These are phyloP conservation scores for Botrytis pseudocinerea DNA, from an alignment of 2,329 filamentous ascomycete genomes.

Conservation along the genomic window DNA sequence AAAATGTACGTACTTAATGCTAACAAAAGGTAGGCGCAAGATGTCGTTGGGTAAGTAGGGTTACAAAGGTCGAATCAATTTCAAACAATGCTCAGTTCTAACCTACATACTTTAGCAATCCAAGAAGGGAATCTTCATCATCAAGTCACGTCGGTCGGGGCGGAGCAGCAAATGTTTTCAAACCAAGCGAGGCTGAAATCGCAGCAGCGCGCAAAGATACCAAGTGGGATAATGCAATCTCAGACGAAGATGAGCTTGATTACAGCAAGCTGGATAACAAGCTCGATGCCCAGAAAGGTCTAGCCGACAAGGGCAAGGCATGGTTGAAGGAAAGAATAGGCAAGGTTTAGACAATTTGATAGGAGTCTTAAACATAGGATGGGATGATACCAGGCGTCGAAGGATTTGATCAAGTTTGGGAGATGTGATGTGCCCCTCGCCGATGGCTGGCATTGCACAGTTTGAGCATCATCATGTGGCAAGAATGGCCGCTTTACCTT, in stretches of 20 bases:
- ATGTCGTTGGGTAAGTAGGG: conserved; percentile 67
- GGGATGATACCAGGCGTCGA: conserved; percentile 15
- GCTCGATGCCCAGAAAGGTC: conserved; percentile 37
- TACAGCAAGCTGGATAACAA: conserved; percentile 18
- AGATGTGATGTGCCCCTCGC: background rate
- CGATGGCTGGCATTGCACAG: background rate
- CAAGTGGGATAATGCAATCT: conserved; percentile 35
- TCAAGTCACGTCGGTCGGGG: conserved; percentile 70
- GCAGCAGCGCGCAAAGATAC: conserved; percentile 38
- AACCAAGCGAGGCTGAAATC: conserved; percentile 44
- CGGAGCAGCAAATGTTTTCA: conserved; percentile 71
- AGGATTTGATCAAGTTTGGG: conserved; percentile 6
- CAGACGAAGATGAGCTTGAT: conserved; percentile 30
- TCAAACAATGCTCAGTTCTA: background rate
- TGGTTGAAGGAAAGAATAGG: conserved; percentile 32
- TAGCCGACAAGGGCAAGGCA: conserved; percentile 56
- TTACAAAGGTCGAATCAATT: background rate
- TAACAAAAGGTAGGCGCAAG: conserved; percentile 57
- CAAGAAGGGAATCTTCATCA: conserved; percentile 56
- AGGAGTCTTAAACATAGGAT: background rate
- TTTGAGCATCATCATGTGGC: conserved; percentile 3
- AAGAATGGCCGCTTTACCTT: background rate
- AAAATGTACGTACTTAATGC: background rate
- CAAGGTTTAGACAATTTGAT: background rate
- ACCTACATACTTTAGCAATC: conserved; percentile 23